Evolutionary conservation across 2,329 filamentous ascomycete genomes (phyloP), one percentile per base, ranked within the genome.

Genomic region (Fusarium verticillioides): DNA sequence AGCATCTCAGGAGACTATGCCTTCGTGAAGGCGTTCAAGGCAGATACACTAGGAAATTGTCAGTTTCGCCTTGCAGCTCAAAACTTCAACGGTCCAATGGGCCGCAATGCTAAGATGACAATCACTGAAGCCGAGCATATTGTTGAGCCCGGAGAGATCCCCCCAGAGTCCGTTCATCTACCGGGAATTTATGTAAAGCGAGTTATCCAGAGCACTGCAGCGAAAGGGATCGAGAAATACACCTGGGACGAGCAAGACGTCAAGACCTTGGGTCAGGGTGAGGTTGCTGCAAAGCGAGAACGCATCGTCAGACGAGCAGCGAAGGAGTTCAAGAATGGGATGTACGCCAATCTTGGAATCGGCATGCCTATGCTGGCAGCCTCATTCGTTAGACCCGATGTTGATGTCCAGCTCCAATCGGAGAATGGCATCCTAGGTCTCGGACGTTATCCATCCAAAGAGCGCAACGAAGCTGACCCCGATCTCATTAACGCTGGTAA

Each of bases 11-110:
- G 93, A 60, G 95, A 98, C 83, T 96, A 96, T 78, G 95, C 95
- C 56, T 96, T 97, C 78, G 91, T 98, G 78, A 97, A 97, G 84
- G 95, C 95, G 11, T 96, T 93, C 88, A 96, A 95, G 85, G 95
- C 95, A 68, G 95, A 98, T 83, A 93, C 93, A 82, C 89, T 97
- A 37, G 95, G 95, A 56, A 98, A 98, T 86, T 94, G 93, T 83
- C 92, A 94, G 83, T 97, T 97, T 88, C 91, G 94, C 50, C 92
- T 94, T 70, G 90, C 95, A 2, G 94, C 94, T 26, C 91, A 94
- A 83, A 97, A 97, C 87, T 97, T 97, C 88, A 97, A 97, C 84
- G 94, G 94, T 39, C 94, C 93, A 74, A 97, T 97, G 95, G 95
- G 93, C 73, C 92, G 94, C 78, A 97, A 97, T 81, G 95, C 95